Base-by-base conservation (phyloP, 768 basidiomycete species). In the Rhizopogon rudus region DNA sequence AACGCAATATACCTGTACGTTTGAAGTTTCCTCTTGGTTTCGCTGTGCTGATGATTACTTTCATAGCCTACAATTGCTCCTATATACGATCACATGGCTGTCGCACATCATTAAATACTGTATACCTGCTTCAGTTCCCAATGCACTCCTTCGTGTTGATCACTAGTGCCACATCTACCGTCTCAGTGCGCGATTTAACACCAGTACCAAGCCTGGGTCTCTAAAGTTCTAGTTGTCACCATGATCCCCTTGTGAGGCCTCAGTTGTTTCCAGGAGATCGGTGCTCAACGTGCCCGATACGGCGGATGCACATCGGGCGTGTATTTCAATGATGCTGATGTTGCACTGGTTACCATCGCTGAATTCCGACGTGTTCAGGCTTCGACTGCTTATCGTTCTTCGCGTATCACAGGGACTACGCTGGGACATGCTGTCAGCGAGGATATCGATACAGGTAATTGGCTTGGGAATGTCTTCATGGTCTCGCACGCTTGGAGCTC, bases 1-100 rank as follows among this genome's bases (percentile, higher is more conserved):
- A 93, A 72, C 86, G 91, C 57, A 91, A 92, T 66, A 67, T 81
- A 57, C 88, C 90, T 59, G 91, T 92, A 75, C 40, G 86, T 74
- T 44, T 66, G 57, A 50, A 50, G 28, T 39, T 20, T 42, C 13
- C 10, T 9, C 33, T n/a, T 29, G 33, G 14, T 40, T 48, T 20
- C 52, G 5, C n/a, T 3, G 14, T 14, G 35, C 52, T 67, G 35
- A 63, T 44, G 22, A 9, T 12, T 9, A 3, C 44, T 35, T 57
- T 28, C 41, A 14, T 57, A 88, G 87, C 86, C 87, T 55, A 73
- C 73, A 25, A 75, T 84, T 64, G 84, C 77, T 8, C 81, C 84
- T 40, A 68, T 84, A 54, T 87, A 82, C 69, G 86, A 89, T 66
- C 87, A 88, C 60, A 67, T 73, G 53, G 65, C 68, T 51, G 72